Conservation (phyloP, 331 rosid species). For the Malus hybrid region DNA sequence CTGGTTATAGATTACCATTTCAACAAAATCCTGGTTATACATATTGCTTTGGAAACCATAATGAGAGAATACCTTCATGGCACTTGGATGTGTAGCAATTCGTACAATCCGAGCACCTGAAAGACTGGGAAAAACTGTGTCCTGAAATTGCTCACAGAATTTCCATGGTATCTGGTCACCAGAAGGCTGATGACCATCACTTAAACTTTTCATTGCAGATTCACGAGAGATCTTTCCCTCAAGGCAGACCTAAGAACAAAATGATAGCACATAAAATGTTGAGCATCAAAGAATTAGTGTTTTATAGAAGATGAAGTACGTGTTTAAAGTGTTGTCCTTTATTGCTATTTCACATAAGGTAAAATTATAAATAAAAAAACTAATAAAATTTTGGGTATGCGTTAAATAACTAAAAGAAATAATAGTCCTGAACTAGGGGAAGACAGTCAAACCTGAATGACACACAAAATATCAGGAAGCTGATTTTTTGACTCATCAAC, state of each 20-base stretch:
- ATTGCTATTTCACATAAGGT: neutral
- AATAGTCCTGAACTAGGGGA: neutral
- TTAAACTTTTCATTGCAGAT: conserved; percentile 72
- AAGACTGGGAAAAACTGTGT: conserved; percentile 72
- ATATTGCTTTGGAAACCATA: conserved; percentile 9
- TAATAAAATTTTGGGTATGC: neutral
- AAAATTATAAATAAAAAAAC: neutral
- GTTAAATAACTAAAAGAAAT: neutral
- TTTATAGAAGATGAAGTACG: neutral
- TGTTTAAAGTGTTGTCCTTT: neutral
- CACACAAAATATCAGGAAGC: conserved; percentile 97
- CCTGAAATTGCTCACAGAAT: conserved; percentile 89
- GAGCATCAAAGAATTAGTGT: neutral
- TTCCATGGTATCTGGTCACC: conserved; percentile 99
- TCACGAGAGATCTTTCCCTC: conserved; percentile 90
- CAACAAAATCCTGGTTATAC: conserved; percentile 10
- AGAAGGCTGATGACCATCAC: conserved; percentile 74
- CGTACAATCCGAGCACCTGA: conserved; percentile 98
- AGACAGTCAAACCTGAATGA: conserved; percentile 65
- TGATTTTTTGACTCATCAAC: conserved; percentile 85
- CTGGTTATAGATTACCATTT: neutral
- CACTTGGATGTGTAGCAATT: conserved; percentile 95
- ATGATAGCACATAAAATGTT: neutral
- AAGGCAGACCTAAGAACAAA: conserved; percentile 55
- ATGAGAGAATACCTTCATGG: conserved; percentile 58